phyloP scores from a whole-genome alignment of 768 basidiomycete genomes.

The Kwoniella europaea region DNA sequence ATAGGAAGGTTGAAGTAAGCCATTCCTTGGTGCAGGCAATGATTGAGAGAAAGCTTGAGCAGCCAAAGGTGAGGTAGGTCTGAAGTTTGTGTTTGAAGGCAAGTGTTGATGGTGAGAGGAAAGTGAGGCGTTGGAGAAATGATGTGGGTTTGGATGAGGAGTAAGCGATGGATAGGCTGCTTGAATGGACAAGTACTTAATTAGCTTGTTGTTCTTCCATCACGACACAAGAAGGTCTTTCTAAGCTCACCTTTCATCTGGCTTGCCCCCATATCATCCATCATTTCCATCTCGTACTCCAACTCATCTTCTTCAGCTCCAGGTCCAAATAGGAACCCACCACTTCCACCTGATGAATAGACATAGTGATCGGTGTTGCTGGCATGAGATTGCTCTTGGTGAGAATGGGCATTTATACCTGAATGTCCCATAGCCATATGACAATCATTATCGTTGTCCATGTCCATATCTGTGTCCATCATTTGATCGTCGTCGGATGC shows the following conservation, averaged over 20 bases:
- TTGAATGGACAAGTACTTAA: conserved; percentile 6
- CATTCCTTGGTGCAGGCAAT: conserved; percentile 36
- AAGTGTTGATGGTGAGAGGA: conserved; percentile 11
- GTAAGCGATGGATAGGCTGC: conserved; percentile 41
- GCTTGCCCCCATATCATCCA: conserved; percentile 25
- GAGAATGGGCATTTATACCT: neutral
- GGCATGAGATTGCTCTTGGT: conserved; percentile 7
- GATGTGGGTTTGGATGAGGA: conserved; percentile 46
- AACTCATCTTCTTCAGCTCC: conserved; percentile 51
- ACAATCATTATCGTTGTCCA: conserved; percentile 25
- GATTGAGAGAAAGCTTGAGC: conserved; percentile 49
- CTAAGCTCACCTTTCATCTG: conserved; percentile 20
- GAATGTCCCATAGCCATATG: conserved; percentile 33
- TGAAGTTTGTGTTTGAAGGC: conserved; percentile 6
- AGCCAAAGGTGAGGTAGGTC: conserved; percentile 38
- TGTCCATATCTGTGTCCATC: conserved; percentile 44
- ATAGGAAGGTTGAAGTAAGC: conserved; percentile 44
- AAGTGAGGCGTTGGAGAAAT: conserved; percentile 44
- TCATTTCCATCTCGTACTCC: conserved; percentile 26
- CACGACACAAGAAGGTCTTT: too few species aligned
- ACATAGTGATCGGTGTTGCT: conserved; percentile 26
- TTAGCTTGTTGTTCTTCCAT: neutral
- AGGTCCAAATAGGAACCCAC: conserved; percentile 51
- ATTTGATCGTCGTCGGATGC: conserved; percentile 46
- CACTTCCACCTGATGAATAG: conserved; percentile 35